Conservation (phyloP, 192 early-diverging fungal genomes). For the Entophlyctis luteolus region DNA sequence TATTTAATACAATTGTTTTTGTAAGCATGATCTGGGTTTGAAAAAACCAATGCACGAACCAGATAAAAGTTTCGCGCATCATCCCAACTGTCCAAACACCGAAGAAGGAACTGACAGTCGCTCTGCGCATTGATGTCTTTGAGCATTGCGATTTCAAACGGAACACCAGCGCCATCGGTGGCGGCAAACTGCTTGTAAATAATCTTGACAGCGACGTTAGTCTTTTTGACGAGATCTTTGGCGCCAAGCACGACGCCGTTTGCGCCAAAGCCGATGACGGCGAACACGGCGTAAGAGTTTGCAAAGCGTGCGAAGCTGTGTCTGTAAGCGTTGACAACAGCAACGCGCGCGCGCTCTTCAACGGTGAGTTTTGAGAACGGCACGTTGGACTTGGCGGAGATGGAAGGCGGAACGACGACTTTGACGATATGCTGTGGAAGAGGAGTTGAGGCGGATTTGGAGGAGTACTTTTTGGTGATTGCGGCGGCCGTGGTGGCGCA, state of each 20-base stretch:
- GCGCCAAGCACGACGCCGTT: conserved; percentile 18
- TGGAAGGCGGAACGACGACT: neutral
- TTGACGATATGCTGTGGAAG: neutral
- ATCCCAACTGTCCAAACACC: conserved; percentile 2
- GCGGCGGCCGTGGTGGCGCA: too few relatives aligned
- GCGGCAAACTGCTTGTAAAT: neutral
- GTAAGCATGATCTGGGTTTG: neutral
- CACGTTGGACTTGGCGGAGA: neutral
- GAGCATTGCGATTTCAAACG: neutral
- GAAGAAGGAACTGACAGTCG: neutral
- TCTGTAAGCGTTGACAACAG: conserved; percentile 8
- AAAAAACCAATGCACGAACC: neutral
- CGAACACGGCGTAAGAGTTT: neutral
- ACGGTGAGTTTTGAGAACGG: neutral
- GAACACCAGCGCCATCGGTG: neutral
- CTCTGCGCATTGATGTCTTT: neutral
- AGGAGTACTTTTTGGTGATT: too few relatives aligned
- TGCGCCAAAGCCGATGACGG: conserved; percentile 21
- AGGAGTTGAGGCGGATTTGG: too few relatives aligned
- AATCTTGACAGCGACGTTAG: conserved; percentile 2
- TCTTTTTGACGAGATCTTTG: neutral
- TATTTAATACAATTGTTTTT: too few relatives aligned
- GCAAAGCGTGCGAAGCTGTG: neutral
- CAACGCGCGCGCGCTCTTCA: neutral
- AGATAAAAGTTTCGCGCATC: conserved; percentile 23